Evolutionary conservation across 1,139 yeast species (phyloP), one percentile per base, ranked within the genome.

Genomic region (Candida labiduridarum): DNA sequence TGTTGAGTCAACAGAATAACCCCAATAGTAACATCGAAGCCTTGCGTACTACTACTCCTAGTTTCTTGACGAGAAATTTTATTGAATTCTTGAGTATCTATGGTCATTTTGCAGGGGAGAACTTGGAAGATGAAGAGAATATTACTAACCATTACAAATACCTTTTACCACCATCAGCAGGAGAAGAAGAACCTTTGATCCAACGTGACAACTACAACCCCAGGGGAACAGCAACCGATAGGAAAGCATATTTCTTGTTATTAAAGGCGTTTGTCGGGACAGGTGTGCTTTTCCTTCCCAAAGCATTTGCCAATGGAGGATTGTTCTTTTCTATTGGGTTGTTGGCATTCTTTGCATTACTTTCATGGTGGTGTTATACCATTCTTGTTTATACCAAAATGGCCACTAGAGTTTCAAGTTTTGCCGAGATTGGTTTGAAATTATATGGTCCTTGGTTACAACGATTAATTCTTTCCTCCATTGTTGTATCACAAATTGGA

Each of bases 251-350:
- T 40, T 73, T 91, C 59, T 72, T 92, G 29, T 68, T 92, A 47
- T 70, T 92, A 52, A 94, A 94, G 65, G 94, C 97, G 2, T 94
- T 94, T 67, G 91, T 94, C 8, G 99, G 99, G 1, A 94, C 99
- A 0, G 99, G 99, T n/a, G 96, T 94, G 2, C 73, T 94, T 39
- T 94, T 94, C 62, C 72, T 94, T 49, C 99, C 99, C 3, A 87
- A 85, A 62, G 97, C 96, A 1, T 92, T 89, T 62, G 80, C 85
- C 50, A 92, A 90, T 64, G 98, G 97, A 39, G 99, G 99, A 0
- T 74, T 94, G 62, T 56, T 85, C 7, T 92, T 94, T 61, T 87
- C 96, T 18, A 70, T 84, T 1, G 52, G 76, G 0, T 76, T 87
- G 43, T 72, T 94, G 46, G 59, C 83, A 3, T 72, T 83, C 49